These are phyloP conservation scores for Trichophyton verrucosum DNA, from an alignment of 2,329 filamentous ascomycete species.

Conservation along the genomic window DNA sequence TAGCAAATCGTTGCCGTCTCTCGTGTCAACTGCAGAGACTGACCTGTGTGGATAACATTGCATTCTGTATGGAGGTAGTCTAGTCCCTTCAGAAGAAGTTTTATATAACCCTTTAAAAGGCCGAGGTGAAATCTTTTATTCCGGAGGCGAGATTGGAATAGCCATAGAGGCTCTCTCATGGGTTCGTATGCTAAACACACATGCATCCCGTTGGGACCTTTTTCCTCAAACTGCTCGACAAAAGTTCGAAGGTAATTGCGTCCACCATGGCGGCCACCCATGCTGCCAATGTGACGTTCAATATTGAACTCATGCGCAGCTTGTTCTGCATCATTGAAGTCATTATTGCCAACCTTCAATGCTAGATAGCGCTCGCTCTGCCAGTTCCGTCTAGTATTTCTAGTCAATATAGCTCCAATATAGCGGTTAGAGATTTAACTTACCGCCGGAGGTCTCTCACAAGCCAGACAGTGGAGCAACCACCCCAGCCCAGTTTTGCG, in stretches of 20 bases:
- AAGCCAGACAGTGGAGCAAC: background rate
- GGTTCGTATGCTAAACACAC: slow-evolving; percentile 28
- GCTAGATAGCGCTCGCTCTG: slow-evolving; percentile 21
- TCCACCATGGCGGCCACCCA: slow-evolving; percentile 21
- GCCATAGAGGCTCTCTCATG: slow-evolving; percentile 26
- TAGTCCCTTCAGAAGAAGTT: slow-evolving; percentile 28
- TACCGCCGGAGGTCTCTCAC: background rate
- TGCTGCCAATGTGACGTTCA: slow-evolving; percentile 20
- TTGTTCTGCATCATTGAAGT: slow-evolving; percentile 13
- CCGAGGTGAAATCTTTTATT: slow-evolving; percentile 19
- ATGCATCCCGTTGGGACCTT: slow-evolving; percentile 21
- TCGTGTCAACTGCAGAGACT: background rate
- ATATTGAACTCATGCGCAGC: slow-evolving; percentile 23
- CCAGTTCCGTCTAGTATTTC: slow-evolving; percentile 16
- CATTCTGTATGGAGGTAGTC: slow-evolving; percentile 35
- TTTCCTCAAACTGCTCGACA: slow-evolving; percentile 24
- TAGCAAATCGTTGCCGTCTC: background rate
- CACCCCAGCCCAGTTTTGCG: background rate
- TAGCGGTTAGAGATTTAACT: background rate
- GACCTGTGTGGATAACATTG: slow-evolving; percentile 33
- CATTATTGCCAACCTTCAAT: slow-evolving; percentile 25
- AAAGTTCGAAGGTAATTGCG: slow-evolving; percentile 22
- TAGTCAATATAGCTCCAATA: background rate
- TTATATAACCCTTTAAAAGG: slow-evolving; percentile 24
- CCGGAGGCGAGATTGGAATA: slow-evolving; percentile 18